Conservation (phyloP, 345 rosid species). For the Ailanthus altissimus region DNA sequence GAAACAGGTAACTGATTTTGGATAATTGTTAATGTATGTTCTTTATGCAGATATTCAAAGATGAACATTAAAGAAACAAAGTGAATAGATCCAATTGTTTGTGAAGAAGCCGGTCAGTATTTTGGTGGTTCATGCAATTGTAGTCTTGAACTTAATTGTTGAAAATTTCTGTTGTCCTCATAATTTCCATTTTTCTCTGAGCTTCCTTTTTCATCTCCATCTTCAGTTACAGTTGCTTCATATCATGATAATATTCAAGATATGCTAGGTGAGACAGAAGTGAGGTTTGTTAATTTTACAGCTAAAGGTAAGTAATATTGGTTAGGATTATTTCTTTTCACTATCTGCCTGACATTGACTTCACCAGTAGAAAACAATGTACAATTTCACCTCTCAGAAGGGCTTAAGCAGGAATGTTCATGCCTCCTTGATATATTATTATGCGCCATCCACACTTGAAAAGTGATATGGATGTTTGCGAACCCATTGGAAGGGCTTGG, state of each 20-base stretch:
- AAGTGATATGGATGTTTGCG: too few species aligned
- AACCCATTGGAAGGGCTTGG: too few species aligned
- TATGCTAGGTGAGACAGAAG: neutral
- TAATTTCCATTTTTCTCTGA: neutral
- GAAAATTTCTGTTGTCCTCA: neutral
- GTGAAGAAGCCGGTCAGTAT: conserved; percentile 3
- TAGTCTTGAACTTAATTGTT: neutral
- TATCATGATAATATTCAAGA: too few species aligned
- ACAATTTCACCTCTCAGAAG: neutral
- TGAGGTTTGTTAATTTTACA: neutral
- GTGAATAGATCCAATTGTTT: neutral
- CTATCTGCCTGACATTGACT: neutral
- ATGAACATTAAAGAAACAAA: neutral
- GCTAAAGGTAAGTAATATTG: too few species aligned
- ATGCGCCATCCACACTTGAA: neutral
- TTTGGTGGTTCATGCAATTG: conserved; percentile 1
- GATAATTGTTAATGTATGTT: neutral
- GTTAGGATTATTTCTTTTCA: neutral
- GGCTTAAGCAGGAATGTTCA: conserved; percentile 5
- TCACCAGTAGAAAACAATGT: neutral
- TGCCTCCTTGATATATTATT: neutral
- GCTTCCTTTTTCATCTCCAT: neutral
- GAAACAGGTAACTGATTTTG: too few species aligned
- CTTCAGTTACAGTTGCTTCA: neutral
- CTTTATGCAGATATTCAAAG: conserved; percentile 15